These are phyloP conservation scores for Cyclotella atomus DNA, from an alignment of 108 stramenopile genomes.

Conservation along the genomic window DNA sequence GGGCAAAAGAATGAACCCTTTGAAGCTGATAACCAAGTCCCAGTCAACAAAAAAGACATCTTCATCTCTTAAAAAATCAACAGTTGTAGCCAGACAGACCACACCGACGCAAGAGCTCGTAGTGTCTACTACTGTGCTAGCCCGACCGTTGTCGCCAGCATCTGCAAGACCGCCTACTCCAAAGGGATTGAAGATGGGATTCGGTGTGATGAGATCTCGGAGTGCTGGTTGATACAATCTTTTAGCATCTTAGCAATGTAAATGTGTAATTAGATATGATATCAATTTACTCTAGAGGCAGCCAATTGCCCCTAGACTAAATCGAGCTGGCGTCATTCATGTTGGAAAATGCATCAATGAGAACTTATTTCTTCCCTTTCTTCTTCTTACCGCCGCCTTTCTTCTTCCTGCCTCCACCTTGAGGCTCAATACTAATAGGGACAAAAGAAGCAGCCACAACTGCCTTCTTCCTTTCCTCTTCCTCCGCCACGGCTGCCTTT, in stretches of 20 bases:
- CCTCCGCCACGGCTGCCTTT: too few species aligned
- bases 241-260: too few species aligned
- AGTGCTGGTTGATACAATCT: background rate
- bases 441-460: slow-evolving; percentile 13
- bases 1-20: slow-evolving; percentile 7
- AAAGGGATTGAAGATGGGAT: slow-evolving; percentile 1
- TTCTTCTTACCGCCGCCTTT: slow-evolving; percentile 12
- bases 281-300: too few species aligned
- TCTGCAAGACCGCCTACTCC: background rate
- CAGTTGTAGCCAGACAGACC: too few species aligned
- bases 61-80: too few species aligned
- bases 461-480: slow-evolving; percentile 10
- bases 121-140: too few species aligned
- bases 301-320: too few species aligned
- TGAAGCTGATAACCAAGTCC: background rate
- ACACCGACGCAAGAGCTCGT: too few species aligned
- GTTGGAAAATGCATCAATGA: too few species aligned
- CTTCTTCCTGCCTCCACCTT: slow-evolving; percentile 15
- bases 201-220: background rate
- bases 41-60: background rate
- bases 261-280: too few species aligned
- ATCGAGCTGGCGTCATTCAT: too few species aligned
- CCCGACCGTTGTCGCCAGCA: too few species aligned
- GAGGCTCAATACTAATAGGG: background rate
- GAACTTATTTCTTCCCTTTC: slow-evolving; percentile 27